Conservation (phyloP, 179 eudicot genomes). For the Gypsophila paniculata region DNA sequence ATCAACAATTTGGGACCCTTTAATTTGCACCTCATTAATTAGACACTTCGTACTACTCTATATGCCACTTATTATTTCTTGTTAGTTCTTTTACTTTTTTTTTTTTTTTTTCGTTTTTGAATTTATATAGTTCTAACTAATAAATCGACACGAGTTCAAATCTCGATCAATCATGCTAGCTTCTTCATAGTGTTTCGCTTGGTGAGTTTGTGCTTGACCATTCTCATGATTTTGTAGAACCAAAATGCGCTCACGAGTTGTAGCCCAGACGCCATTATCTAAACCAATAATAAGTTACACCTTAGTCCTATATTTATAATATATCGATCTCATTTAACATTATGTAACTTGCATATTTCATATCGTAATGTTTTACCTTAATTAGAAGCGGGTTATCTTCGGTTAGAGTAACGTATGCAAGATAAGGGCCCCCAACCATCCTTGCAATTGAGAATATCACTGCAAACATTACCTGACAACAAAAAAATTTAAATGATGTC, state of each 20-base stretch:
- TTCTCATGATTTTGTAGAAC: conserved; percentile 84
- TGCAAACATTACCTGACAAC: conserved; percentile 14
- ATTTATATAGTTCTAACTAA: neutral
- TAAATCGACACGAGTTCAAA: neutral
- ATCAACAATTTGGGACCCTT: neutral
- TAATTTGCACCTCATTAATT: no score
- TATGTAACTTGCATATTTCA: neutral
- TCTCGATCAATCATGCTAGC: conserved; percentile 12
- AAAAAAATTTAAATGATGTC: neutral
- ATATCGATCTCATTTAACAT: neutral
- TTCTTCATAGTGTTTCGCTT: conserved; percentile 36
- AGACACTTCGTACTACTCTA: neutral
- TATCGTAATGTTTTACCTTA: conserved; percentile 2
- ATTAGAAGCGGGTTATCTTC: conserved; percentile 16
- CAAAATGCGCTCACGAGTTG: conserved; percentile 85
- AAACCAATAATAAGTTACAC: conserved; percentile 10
- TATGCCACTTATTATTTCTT: neutral
- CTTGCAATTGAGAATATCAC: conserved; percentile 18
- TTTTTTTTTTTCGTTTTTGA: neutral
- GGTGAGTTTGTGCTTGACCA: conserved; percentile 60
- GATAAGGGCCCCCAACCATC: conserved; percentile 20
- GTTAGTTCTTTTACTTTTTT: neutral
- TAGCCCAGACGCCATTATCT: conserved; percentile 81
- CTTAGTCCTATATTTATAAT: neutral
- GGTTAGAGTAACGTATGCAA: conserved; percentile 7